Percentiles rank a stretch among this genome's conserved stretches.
phyloP scores from a whole-genome alignment of 306 rosid species.

The Astragalus glycyphyllos region DNA sequence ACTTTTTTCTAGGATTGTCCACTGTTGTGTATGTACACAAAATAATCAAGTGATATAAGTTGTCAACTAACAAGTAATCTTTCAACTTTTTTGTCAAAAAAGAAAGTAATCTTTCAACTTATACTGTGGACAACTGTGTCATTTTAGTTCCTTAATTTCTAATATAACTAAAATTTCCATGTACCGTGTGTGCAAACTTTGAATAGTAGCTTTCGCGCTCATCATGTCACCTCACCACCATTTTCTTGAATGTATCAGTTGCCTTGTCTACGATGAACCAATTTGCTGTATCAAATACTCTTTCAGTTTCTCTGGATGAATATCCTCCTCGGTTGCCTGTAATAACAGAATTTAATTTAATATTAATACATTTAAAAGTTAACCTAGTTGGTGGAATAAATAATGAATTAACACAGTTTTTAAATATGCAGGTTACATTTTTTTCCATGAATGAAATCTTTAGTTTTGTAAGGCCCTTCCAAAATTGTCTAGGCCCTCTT shows the following conservation, averaged over 20 bases:
- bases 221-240: constrained; percentile 8
- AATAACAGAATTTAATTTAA: constrained; percentile 36
- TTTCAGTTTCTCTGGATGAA: constrained; percentile 54
- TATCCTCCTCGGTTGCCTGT: constrained; percentile 59
- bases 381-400: constrained; percentile 4
- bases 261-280: constrained; percentile 31
- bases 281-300: constrained; percentile 53
- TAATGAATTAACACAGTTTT: constrained; percentile 5
- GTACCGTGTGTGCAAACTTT: constrained; percentile 1
- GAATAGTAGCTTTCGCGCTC: constrained; percentile 24
- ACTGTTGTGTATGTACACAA: constrained; percentile 15
- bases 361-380: constrained; percentile 29
- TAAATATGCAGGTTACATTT: constrained; percentile 22
- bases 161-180: constrained; percentile 22
- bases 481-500: too few species aligned
- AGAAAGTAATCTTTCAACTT: constrained; percentile 10
- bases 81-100: constrained; percentile 20
- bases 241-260: constrained; percentile 24
- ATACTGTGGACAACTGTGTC: background rate
- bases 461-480: background rate
- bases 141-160: constrained; percentile 17
- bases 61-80: background rate
- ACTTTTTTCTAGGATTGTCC: constrained; percentile 6
- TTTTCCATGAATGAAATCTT: constrained; percentile 2
- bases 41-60: constrained; percentile 19